Evolutionary conservation across 2,329 filamentous ascomycete genomes (phyloP), one percentile per base, ranked within the genome.

Genomic region (Exophiala sp.): DNA sequence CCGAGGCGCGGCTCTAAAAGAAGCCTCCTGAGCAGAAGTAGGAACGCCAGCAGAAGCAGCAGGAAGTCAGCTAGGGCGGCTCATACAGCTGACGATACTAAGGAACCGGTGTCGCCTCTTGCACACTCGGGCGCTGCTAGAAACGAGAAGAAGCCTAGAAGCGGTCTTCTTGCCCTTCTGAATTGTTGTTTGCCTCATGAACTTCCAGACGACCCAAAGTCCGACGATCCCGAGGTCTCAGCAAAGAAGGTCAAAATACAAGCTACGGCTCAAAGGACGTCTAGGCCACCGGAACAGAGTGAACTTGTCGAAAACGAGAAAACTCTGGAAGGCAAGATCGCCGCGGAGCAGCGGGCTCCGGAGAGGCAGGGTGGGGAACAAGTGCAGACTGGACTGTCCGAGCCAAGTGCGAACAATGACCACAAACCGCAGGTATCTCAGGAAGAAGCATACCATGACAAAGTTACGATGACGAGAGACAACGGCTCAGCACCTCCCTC

Each of bases 221-320:
- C 55, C 13, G 60, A 61, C 40, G 55, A 57, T 29, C 55, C 54
- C 7, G 56, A 56, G 42, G 52, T 61, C 21, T 56, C 60, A 8
- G 52, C 59, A 3, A 62, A 62, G 46, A 60, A 61, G 43, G 55
- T 56, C 18, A 58, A 53, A 24, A 56, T 61, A n/a, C 54, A 57
- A 21, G 46, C 58, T 9, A 47, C 51, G 11, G 42, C 50, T 3
- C 57, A 57, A 50, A 56, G 53, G 37, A 46, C 55, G 4, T 48
- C 50, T 18, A 40, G 52, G 22, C 42, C 56, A n/a, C 50, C 54
- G 37, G 58, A 62, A 21, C 50, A 50, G 13, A 52, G 39, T 11
- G 48, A 55, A 48, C 39, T 55, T n/a, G 46, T 45, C n/a, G 52
- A 51, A 35, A 51, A 48, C 27, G 58, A 60, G 42, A 57, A 59